A percentile compares a stretch with the other conserved stretches of the same genome.
Evolutionary conservation across 176 grass and related monocot genomes (phyloP).

Genomic region (Oryza meridionalis): DNA sequence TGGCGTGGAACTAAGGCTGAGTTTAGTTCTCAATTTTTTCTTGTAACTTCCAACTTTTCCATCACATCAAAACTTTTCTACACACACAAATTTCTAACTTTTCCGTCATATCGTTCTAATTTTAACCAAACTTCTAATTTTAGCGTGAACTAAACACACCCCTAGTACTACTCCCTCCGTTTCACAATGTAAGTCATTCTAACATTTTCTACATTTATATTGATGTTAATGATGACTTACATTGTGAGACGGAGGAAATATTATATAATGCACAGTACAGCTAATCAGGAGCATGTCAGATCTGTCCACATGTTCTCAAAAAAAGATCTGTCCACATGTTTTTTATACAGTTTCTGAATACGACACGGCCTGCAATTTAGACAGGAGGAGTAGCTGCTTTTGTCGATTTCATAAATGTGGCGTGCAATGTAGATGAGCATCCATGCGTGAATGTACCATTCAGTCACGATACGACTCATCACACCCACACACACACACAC

Average conservation of each 20-base stretch:
- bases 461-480: background rate
- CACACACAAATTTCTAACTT: too few species aligned
- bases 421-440: background rate
- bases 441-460: background rate
- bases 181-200: too few species aligned
- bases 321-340: background rate
- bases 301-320: background rate
- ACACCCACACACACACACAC: background rate
- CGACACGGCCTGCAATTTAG: slow-evolving; percentile 18
- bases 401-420: background rate
- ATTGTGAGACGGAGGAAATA: background rate
- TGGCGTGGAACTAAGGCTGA: too few species aligned
- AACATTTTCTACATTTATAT: too few species aligned
- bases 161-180: too few species aligned
- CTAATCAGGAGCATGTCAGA: background rate
- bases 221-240: too few species aligned
- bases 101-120: too few species aligned
- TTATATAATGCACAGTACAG: background rate
- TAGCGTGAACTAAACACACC: too few species aligned
- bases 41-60: too few species aligned
- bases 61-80: too few species aligned
- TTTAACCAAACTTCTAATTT: too few species aligned
- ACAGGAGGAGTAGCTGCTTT: background rate
- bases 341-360: background rate
- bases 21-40: too few species aligned